Conservation (phyloP, 1,139 yeast genomes). For the Geotrichum armillariae region DNA sequence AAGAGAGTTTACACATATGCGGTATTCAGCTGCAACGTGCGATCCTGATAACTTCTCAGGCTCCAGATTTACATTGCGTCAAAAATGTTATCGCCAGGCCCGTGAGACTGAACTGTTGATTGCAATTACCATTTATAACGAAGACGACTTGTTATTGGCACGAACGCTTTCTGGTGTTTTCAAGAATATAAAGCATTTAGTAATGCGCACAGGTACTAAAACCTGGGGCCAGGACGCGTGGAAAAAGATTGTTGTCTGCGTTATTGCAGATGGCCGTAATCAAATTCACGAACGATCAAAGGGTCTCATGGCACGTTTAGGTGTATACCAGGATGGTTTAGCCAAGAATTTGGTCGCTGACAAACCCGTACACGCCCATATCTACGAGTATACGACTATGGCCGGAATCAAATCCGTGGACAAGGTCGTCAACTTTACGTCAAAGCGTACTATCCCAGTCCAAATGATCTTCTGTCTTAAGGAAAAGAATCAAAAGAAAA, state of each 20-base stretch:
- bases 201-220: constrained; percentile 53
- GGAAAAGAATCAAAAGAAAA: constrained; percentile 72
- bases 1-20: constrained; percentile 72
- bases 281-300: constrained; percentile 66
- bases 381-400: constrained; percentile 77
- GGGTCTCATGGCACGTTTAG: constrained; percentile 67
- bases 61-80: constrained; percentile 66
- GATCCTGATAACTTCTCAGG: constrained; percentile 62
- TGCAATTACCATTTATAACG: constrained; percentile 79
- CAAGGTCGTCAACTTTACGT: constrained; percentile 52
- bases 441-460: constrained; percentile 64
- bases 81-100: constrained; percentile 62
- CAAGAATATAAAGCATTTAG: constrained; percentile 65
- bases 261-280: constrained; percentile 76
- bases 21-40: constrained; percentile 81
- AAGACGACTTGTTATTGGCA: constrained; percentile 69
- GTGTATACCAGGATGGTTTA: constrained; percentile 78
- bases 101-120: constrained; percentile 72
- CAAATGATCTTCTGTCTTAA: constrained; percentile 77
- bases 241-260: constrained; percentile 73
- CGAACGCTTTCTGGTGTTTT: constrained; percentile 76
- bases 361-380: constrained; percentile 65
- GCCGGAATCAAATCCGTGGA: constrained; percentile 69
- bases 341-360: constrained; percentile 78
- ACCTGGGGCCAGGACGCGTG: constrained; percentile 81